These are phyloP conservation scores for Sporothrix mexicana DNA, from an alignment of 2,329 filamentous ascomycete species.

Conservation along the genomic window DNA sequence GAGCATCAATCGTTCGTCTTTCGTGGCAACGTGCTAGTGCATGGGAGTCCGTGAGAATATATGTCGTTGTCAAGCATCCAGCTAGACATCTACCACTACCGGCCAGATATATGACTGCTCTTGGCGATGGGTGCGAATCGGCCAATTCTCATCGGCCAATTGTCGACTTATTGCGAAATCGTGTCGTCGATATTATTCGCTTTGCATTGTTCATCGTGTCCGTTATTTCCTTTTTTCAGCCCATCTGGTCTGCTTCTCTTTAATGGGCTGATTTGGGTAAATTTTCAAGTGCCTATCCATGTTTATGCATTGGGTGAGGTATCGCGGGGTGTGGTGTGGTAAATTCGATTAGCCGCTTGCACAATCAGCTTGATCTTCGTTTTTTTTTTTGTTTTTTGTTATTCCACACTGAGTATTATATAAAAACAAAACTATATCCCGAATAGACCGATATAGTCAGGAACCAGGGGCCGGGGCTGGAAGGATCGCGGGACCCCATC, in stretches of 20 bases:
- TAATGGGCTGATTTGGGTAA: not conserved
- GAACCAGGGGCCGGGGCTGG: not conserved
- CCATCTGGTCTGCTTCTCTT: not conserved
- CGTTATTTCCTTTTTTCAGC: not conserved
- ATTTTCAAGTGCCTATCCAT: not conserved
- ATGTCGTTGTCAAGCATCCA: not conserved
- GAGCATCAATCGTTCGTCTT: too few relatives aligned
- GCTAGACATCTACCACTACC: not conserved
- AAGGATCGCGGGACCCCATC: not conserved
- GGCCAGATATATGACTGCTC: not conserved
- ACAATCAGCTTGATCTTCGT: not conserved
- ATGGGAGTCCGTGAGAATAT: not conserved
- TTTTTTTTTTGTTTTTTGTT: too few relatives aligned
- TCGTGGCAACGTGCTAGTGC: too few relatives aligned
- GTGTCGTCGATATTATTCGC: not conserved
- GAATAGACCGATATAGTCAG: not conserved
- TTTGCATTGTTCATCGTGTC: too few relatives aligned
- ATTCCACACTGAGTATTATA: too few relatives aligned
- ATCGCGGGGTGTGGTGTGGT: too few relatives aligned
- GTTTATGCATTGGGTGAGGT: not conserved
- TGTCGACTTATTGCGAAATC: not conserved
- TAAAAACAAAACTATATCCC: not conserved
- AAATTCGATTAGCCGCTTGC: not conserved
- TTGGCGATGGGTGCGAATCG: not conserved
- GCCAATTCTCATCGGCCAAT: not conserved